A percentile compares a stretch with the other conserved stretches of the same genome.
These are phyloP conservation scores for Coemansia sp. DNA, from an alignment of 192 early-diverging fungal species.

Conservation along the genomic window DNA sequence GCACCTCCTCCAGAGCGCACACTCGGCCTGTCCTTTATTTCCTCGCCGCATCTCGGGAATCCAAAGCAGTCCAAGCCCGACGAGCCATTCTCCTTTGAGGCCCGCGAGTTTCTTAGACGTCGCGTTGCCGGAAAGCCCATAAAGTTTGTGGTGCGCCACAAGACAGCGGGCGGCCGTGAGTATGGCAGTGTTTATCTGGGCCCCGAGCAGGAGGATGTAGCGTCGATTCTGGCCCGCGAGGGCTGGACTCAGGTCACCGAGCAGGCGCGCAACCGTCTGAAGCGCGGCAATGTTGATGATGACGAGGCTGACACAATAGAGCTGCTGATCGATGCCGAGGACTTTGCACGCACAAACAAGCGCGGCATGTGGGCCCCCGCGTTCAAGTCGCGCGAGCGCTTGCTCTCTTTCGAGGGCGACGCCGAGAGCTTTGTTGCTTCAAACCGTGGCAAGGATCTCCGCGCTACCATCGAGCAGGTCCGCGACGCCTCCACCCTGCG, in stretches of 20 bases:
- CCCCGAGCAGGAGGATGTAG: slow-evolving; percentile 60
- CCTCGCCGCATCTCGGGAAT: slow-evolving; percentile 79
- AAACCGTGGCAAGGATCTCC: slow-evolving; percentile 76
- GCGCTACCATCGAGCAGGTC: slow-evolving; percentile 92
- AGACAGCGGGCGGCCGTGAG: slow-evolving; percentile 54
- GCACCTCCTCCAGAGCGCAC: slow-evolving; percentile 84
- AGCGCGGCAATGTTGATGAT: slow-evolving; percentile 33
- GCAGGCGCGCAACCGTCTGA: slow-evolving; percentile 44
- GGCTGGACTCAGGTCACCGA: slow-evolving; percentile 85
- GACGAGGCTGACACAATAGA: slow-evolving; percentile 36
- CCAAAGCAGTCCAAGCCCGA: slow-evolving; percentile 73
- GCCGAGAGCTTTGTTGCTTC: slow-evolving; percentile 67
- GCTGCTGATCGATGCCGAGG: slow-evolving; percentile 62
- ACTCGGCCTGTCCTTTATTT: slow-evolving; percentile 76
- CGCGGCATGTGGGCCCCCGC: slow-evolving; percentile 76
- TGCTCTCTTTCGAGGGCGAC: slow-evolving; percentile 60
- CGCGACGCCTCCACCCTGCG: slow-evolving; percentile 86
- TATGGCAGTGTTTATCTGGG: slow-evolving; percentile 57
- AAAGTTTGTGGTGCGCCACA: slow-evolving; percentile 63
- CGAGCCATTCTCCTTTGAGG: slow-evolving; percentile 83
- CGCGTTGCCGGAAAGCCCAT: slow-evolving; percentile 88
- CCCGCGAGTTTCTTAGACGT: slow-evolving; percentile 86
- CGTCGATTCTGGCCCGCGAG: slow-evolving; percentile 68
- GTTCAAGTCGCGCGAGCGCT: slow-evolving; percentile 42
- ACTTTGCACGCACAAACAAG: slow-evolving; percentile 61